These are phyloP conservation scores for Mycena epipterygia DNA, from an alignment of 768 basidiomycete species.

Conservation along the genomic window DNA sequence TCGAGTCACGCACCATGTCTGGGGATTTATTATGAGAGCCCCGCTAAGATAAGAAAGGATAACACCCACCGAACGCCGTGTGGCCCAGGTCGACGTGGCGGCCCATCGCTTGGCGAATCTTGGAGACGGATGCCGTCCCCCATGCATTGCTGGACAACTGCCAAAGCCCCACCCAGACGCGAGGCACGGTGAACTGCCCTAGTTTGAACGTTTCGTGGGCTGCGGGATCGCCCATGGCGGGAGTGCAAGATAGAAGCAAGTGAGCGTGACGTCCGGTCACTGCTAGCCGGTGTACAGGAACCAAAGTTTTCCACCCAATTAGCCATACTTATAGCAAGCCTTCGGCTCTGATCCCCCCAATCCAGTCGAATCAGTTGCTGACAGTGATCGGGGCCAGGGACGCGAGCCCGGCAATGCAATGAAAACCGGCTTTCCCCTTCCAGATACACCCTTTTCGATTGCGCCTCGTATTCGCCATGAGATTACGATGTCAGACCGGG, in stretches of 20 bases:
- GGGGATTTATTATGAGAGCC: slow-evolving; percentile 10
- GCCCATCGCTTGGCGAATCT: slow-evolving; percentile 29
- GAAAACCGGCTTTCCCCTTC: slow-evolving; percentile 32
- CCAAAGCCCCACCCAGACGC: slow-evolving; percentile 33
- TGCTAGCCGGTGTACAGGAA: background rate
- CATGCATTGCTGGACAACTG: slow-evolving; percentile 36
- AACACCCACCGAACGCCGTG: slow-evolving; percentile 69
- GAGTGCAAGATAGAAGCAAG: slow-evolving; percentile 12
- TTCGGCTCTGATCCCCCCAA: background rate
- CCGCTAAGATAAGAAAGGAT: background rate
- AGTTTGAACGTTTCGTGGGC: slow-evolving; percentile 34
- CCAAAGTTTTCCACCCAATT: slow-evolving; percentile 4
- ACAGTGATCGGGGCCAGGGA: slow-evolving; percentile 25
- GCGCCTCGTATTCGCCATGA: background rate
- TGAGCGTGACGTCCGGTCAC: background rate
- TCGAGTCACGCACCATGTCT: slow-evolving; percentile 67
- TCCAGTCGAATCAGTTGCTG: slow-evolving; percentile 13
- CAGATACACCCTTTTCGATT: slow-evolving; percentile 11
- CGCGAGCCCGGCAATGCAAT: slow-evolving; percentile 1
- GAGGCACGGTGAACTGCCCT: slow-evolving; percentile 20
- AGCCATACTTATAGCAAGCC: background rate
- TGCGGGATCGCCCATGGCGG: slow-evolving; percentile 14
- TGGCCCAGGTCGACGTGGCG: slow-evolving; percentile 57
- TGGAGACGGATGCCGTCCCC: slow-evolving; percentile 29
- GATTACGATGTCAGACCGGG: slow-evolving; percentile 1